A percentile compares a stretch with the other conserved stretches of the same genome.
Conservation (phyloP, 2,329 filamentous ascomycete species). For the Bipolaris oryzae region DNA sequence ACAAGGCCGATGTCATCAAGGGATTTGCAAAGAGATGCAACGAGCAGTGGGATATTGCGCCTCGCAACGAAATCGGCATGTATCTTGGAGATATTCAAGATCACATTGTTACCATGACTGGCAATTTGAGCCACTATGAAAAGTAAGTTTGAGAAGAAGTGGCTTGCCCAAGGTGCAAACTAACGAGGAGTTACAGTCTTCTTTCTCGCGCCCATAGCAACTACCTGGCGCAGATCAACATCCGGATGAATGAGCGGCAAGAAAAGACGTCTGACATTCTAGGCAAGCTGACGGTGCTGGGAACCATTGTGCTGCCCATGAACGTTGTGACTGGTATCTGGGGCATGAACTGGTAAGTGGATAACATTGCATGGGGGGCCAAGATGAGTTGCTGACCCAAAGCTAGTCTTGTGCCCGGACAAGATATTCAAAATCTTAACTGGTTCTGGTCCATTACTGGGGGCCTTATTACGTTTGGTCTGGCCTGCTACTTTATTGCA, state of each 20-base stretch:
- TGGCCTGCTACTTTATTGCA: conserved; percentile 79
- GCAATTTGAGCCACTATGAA: conserved; percentile 93
- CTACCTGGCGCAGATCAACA: conserved; percentile 99
- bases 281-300: conserved; percentile 91
- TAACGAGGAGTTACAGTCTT: conserved; percentile 62
- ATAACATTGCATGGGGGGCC: background rate
- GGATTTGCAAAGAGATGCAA: conserved; percentile 98
- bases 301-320: conserved; percentile 97
- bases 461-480: conserved; percentile 77
- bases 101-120: conserved; percentile 98
- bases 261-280: conserved; percentile 95
- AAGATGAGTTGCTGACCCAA: conserved; percentile 8
- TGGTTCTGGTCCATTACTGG: conserved; percentile 68
- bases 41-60: conserved; percentile 96
- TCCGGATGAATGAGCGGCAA: conserved; percentile 96
- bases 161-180: background rate
- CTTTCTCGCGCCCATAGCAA: conserved; percentile 91
- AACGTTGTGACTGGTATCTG: conserved; percentile 98
- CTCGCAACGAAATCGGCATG: conserved; percentile 92
- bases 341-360: conserved; percentile 78
- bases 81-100: conserved; percentile 98
- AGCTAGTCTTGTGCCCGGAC: conserved; percentile 78
- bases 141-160: conserved; percentile 67
- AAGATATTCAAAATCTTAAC: conserved; percentile 72
- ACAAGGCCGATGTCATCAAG: conserved; percentile 99